Base-by-base conservation (phyloP, 768 basidiomycete species). In the Collybia nuda region DNA sequence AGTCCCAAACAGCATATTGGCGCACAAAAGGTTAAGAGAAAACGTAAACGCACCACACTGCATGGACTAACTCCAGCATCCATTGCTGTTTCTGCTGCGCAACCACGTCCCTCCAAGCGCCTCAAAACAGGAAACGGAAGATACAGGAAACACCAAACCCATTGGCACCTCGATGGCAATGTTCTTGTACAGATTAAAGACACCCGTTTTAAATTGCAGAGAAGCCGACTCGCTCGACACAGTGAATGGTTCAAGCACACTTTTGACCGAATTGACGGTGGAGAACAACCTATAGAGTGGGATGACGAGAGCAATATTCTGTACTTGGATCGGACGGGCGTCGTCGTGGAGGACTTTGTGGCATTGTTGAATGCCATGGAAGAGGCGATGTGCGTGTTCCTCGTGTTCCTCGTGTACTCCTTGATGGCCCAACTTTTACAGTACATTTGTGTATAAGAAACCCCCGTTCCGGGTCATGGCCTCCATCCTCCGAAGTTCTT, bases 81-180 rank as follows among this genome's bases (percentile, higher is more conserved):
- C 24, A 26, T n/a, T n/a, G n/a, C n/a, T n/a, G n/a, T n/a, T n/a
- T n/a, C n/a, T n/a, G n/a, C n/a, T n/a, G n/a, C 24, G 7, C 24
- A 26, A 26, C 24, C 24, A 26, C 24, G 24, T 26, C 24, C 24
- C 24, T 26, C 24, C 24, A 26, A 26, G 24, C 24, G 24, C 7
- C 24, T 7, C 24, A 26, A 26, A 35, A 22, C 53, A 2, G 23
- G 48, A 7, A 26, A 26, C 7, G 14, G 9, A 7, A 22, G 29
- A 21, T 52, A 28, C 24, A 50, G 45, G 6, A 49, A 19, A 28
- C 51, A 37, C 3, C 41, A 47, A 1, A 47, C 42, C 19, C 54
- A 69, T 44, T 74, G 73, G 72, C 54, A 67, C 17, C 58, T 63
- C 19, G 71, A 71, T 49, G 73, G 71, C 1, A 64, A 62, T 6